These are phyloP conservation scores for Salmacisia buchloeana DNA, from an alignment of 1,284 basidiomycete species.

Conservation along the genomic window DNA sequence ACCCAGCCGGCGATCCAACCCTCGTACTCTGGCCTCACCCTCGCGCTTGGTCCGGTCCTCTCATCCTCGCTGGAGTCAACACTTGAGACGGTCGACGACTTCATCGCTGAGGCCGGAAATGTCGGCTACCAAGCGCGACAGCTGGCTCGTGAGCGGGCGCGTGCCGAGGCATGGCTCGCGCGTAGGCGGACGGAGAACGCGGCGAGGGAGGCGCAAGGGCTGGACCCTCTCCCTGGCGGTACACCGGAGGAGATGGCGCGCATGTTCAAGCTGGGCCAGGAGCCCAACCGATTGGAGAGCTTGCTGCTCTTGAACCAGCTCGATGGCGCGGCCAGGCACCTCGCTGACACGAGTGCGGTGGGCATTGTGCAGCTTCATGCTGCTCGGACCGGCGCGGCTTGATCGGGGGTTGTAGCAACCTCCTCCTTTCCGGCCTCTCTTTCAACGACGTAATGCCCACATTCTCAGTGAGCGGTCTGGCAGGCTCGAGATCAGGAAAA, in stretches of 20 bases:
- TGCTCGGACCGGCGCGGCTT: slow-evolving; percentile 35
- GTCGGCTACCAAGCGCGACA: slow-evolving; percentile 86
- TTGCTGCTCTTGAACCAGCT: slow-evolving; percentile 57
- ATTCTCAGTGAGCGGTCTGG: neutral
- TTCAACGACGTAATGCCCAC: neutral
- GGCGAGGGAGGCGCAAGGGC: slow-evolving; percentile 71
- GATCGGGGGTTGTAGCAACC: neutral
- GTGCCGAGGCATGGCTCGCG: slow-evolving; percentile 64
- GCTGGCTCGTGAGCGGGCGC: slow-evolving; percentile 78
- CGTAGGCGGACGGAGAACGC: slow-evolving; percentile 75
- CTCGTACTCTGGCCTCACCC: slow-evolving; percentile 42
- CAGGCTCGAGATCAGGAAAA: neutral
- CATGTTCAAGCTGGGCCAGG: slow-evolving; percentile 74
- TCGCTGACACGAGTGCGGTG: slow-evolving; percentile 56
- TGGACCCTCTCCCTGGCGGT: slow-evolving; percentile 64
- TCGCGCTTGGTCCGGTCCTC: slow-evolving; percentile 47
- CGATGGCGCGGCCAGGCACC: slow-evolving; percentile 49
- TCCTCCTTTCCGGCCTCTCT: neutral
- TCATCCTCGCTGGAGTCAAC: slow-evolving; percentile 46
- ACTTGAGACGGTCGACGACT: slow-evolving; percentile 46
- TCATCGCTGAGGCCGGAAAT: slow-evolving; percentile 59
- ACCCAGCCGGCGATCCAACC: slow-evolving; percentile 37
- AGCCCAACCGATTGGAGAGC: slow-evolving; percentile 84
- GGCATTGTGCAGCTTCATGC: slow-evolving; percentile 44
- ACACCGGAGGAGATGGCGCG: slow-evolving; percentile 40